A percentile compares a stretch with the other conserved stretches of the same genome.
Conservation (phyloP, 139 green algal genomes). For the Chlorella sp. region DNA sequence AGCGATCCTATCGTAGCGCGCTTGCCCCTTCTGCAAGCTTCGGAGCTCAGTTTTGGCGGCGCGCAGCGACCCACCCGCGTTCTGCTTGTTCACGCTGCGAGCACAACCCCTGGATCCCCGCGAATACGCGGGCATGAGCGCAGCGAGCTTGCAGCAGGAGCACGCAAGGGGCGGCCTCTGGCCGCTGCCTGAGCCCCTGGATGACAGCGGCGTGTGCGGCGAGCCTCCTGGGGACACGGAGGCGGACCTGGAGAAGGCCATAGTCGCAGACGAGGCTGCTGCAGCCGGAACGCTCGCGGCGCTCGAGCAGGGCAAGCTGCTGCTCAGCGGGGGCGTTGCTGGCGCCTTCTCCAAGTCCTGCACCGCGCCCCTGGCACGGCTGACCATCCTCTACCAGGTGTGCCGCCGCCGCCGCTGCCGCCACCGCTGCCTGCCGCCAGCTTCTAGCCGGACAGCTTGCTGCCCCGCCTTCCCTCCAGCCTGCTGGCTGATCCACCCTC, state of each 20-base stretch:
- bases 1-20: too few species aligned
- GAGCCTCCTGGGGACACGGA: constrained; percentile 22
- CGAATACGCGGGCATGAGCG: too few species aligned
- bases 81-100: too few species aligned
- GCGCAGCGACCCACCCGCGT: too few species aligned
- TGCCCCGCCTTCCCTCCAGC: neutral
- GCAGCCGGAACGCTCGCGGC: too few species aligned
- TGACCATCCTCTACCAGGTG: constrained; percentile 98
- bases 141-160: too few species aligned
- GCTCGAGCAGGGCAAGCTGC: constrained; percentile 64
- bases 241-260: constrained; percentile 30
- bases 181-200: too few species aligned
- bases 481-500: neutral
- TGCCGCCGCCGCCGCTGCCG: neutral
- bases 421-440: neutral
- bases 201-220: too few species aligned
- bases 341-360: constrained; percentile 90
- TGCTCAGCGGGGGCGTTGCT: constrained; percentile 87
- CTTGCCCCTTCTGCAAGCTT: too few species aligned
- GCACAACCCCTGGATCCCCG: too few species aligned
- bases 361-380: constrained; percentile 90
- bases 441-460: neutral
- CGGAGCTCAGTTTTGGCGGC: too few species aligned
- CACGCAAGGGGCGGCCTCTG: too few species aligned
- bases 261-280: constrained; percentile 38